Conservation (phyloP, 2,329 filamentous ascomycete species). For the Claviceps monticola region DNA sequence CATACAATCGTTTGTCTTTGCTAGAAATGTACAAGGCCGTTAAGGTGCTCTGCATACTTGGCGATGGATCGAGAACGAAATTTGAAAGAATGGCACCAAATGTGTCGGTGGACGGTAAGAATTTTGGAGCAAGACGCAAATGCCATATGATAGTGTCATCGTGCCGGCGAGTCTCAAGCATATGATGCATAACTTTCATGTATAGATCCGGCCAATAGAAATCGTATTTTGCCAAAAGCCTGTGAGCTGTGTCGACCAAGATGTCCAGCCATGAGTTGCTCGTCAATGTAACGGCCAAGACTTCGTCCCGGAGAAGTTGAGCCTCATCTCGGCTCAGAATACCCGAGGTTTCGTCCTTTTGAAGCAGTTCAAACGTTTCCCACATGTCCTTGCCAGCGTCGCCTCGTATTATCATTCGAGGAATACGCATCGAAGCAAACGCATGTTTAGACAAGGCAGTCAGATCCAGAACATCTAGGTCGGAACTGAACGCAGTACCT, state of each 20-base stretch:
- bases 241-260: conserved; percentile 14
- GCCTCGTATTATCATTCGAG: conserved; percentile 9
- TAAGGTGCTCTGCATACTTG: conserved; percentile 25
- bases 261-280: conserved; percentile 12
- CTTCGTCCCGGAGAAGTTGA: conserved; percentile 15
- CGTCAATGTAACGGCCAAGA: conserved; percentile 17
- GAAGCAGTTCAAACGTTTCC: conserved; percentile 14
- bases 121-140: conserved; percentile 26
- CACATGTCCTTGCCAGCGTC: conserved; percentile 15
- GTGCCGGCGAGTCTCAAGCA: conserved; percentile 25
- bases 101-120: conserved; percentile 25
- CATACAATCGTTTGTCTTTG: conserved; percentile 31
- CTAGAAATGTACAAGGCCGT: conserved; percentile 31
- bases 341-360: conserved; percentile 6
- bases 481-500: not conserved
- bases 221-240: conserved; percentile 23
- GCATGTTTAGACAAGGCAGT: conserved; percentile 6
- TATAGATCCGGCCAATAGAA: conserved; percentile 38
- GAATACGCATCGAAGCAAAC: conserved; percentile 9
- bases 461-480: not conserved
- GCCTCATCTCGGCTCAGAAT: conserved; percentile 13
- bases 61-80: conserved; percentile 25
- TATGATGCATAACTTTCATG: conserved; percentile 28
- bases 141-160: conserved; percentile 33
- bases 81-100: conserved; percentile 30